Evolutionary conservation across 2,329 filamentous ascomycete species (phyloP), one percentile per base, ranked within the genome.

Genomic region (Arthrobotrys pseudoclavata): DNA sequence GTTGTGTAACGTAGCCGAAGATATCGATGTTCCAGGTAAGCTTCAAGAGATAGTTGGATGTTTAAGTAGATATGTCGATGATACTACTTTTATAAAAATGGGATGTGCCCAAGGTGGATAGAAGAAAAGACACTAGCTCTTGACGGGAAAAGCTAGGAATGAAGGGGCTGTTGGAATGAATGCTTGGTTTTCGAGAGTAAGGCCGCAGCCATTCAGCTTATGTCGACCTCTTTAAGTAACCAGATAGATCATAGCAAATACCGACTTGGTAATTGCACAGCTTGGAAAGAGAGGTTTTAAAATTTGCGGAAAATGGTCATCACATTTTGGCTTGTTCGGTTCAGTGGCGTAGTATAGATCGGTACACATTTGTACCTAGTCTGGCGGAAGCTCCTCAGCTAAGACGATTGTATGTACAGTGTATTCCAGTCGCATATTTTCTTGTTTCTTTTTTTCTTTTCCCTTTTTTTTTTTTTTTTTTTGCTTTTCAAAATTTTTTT

Each of bases 161-260:
- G 57, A 45, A 53, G 60, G 53, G 60, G 50, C 12, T 42, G 67
- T 26, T 63, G 57, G 24, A 22, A 55, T 63, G 68, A 70, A 63
- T 70, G 55, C 31, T 45, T 70, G 61, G 57, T 42, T 60, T 60
- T 29, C 12, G 18, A 52, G 31, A 63, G 13, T 48, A 66, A 72
- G 50, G 24, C 69, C 9, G 45, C 45, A 72, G 34, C 55, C 55
- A n/a, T 40, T 3, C 20, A 50, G 37, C 10, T 37, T 70, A 63
- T 48, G 24, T 48, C 60, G 42, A 20, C 53, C 42, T 72, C 45
- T 66, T 57, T 62, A 50, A 47, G 37, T 72, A 57, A 57, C 20
- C 40, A n/a, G 34, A 45, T 45, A 24, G 45, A 55, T 37, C 24
- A 15, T 12, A 55, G 48, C 34, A 26, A 37, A 37, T 26, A 15